Conservation (phyloP, 441 rosid species). For the California macrophylla region DNA sequence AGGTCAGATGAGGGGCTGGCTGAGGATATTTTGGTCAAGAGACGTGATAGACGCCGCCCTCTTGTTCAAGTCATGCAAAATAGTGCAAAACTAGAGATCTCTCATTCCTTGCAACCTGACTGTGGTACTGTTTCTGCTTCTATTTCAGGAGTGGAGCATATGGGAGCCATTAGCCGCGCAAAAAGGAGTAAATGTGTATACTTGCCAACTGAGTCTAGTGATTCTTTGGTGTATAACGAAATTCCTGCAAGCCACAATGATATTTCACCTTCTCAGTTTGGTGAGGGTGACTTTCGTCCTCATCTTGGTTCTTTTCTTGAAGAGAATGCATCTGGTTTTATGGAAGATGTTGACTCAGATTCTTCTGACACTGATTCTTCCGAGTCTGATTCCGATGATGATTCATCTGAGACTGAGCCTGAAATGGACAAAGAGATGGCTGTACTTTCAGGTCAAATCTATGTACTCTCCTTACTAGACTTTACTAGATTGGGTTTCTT, state of each 20-base stretch:
- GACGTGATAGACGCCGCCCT: constrained; percentile 15
- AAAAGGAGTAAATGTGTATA: constrained; percentile 54
- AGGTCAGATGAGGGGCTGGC: constrained; percentile 13
- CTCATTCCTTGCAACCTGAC: constrained; percentile 21
- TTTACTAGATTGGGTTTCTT: constrained; percentile 21
- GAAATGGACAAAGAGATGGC: constrained; percentile 21
- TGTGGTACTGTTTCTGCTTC: constrained; percentile 23
- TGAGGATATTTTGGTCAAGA: constrained; percentile 16
- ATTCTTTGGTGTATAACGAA: constrained; percentile 46
- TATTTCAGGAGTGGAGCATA: constrained; percentile 49
- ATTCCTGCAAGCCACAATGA: constrained; percentile 31
- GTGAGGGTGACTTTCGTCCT: constrained; percentile 33
- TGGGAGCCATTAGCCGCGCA: constrained; percentile 36
- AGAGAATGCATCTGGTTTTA: constrained; percentile 41
- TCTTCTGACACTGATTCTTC: constrained; percentile 39
- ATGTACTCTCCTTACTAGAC: background rate
- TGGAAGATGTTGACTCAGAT: constrained; percentile 49
- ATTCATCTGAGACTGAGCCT: constrained; percentile 46
- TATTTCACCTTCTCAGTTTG: constrained; percentile 35
- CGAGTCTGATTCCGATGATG: constrained; percentile 30
- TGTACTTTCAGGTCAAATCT: background rate
- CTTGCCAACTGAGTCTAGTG: constrained; percentile 40
- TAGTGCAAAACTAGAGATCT: constrained; percentile 17
- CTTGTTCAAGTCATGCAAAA: constrained; percentile 17
- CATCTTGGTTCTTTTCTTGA: constrained; percentile 34